Evolutionary conservation across 2,329 filamentous ascomycete genomes (phyloP), one percentile per base, ranked within the genome.

Genomic region (Cyanodermella asteris): DNA sequence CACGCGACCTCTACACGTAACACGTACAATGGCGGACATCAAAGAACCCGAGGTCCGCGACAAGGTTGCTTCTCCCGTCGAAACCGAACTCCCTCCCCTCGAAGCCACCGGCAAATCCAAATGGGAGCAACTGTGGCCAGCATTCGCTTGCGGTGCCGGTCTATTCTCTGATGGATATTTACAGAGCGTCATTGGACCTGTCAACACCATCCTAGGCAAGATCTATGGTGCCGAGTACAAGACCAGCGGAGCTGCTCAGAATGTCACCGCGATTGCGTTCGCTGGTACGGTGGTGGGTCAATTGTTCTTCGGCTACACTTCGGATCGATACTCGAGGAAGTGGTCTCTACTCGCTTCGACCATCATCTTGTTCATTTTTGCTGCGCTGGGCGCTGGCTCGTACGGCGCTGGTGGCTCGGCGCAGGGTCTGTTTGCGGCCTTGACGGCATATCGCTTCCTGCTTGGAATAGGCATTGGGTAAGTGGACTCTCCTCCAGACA

Each of bases 91-190:
- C n/a, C n/a, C 20, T 3, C 37, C 43, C 5, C 33, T 47, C 11
- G 43, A 44, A 1, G 29, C 34, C 17, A 19, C 31, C 5, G 29
- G 31, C 7, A 53, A 55, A 29, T 39, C 41, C 23, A 46, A 51
- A 29, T 59, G 55, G 61, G 52, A 64, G 33, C 54, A 64, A 23
- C 51, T 61, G 11, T 70, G 65, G 60, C 78, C 81, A 9, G 74
- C 80, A 1, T 72, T 91, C 37, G 81, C 81, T 21, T 91, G 80
- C 41, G 82, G 82, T 34, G 76, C 81, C 25, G 82, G 82, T 39
- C 59, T 91, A 2, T 91, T 91, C 49, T 81, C 73, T 13, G 82
- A 91, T 46, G 82, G 82, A 10, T 91, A 91, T 46, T 65, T 91
- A 43, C 2, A 19, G 8, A 27, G 74, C 73, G 73, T 91, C 34